These are phyloP conservation scores for Phycomyces blakesleeanus DNA, from an alignment of 192 early-diverging fungal species.

Conservation along the genomic window DNA sequence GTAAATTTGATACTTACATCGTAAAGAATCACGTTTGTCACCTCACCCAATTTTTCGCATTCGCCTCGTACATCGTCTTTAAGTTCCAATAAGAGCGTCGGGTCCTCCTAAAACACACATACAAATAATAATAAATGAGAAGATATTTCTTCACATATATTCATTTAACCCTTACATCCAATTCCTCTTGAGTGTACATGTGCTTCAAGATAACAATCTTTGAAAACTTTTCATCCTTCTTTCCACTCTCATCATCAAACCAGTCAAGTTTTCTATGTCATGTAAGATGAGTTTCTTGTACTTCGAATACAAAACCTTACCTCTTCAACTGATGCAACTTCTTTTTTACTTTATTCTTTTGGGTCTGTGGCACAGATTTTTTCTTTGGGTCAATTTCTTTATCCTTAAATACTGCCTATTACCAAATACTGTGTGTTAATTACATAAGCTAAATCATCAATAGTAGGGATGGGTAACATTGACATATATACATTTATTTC, in stretches of 20 bases:
- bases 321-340: slow-evolving; percentile 71
- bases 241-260: slow-evolving; percentile 70
- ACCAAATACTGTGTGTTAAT: no score
- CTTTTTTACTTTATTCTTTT: slow-evolving; percentile 60
- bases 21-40: slow-evolving; percentile 91
- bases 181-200: slow-evolving; percentile 88
- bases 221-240: slow-evolving; percentile 69
- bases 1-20: slow-evolving; percentile 67
- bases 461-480: no score
- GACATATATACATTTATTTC: no score
- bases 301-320: slow-evolving; percentile 36
- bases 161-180: slow-evolving; percentile 61
- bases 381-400: slow-evolving; percentile 39
- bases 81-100: slow-evolving; percentile 83
- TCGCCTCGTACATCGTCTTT: slow-evolving; percentile 92
- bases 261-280: slow-evolving; percentile 80
- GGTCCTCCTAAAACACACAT: slow-evolving; percentile 60
- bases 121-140: no score
- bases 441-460: no score
- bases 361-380: slow-evolving; percentile 41
- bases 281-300: background rate
- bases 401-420: slow-evolving; percentile 77
- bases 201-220: slow-evolving; percentile 90
- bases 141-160: no score
- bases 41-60: slow-evolving; percentile 89